Evolutionary conservation across 208 protist species (phyloP).

Genomic region (Trichomonas vaginalis): DNA sequence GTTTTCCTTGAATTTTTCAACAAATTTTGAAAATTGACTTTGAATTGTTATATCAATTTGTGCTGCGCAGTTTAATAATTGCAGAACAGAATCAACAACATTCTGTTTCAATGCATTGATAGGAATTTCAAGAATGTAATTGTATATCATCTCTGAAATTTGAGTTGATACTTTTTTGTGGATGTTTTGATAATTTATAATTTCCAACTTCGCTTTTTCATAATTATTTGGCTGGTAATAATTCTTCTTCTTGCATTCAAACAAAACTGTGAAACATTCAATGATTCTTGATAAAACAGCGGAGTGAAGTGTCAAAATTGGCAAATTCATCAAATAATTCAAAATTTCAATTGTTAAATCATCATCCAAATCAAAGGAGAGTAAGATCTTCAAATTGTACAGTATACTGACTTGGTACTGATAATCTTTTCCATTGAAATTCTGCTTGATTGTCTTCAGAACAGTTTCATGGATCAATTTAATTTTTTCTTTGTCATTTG

Average conservation of each 20-base stretch:
- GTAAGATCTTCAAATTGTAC: not conserved
- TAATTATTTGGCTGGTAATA: not conserved
- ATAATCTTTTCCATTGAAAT: not conserved
- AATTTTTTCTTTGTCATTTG: not conserved
- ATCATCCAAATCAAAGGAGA: not conserved
- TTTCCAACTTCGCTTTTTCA: not conserved
- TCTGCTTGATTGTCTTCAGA: not conserved
- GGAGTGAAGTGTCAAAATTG: not conserved
- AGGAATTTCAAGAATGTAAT: not conserved
- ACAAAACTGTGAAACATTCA: not conserved
- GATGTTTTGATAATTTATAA: not conserved
- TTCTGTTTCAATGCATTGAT: not conserved
- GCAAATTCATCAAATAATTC: not conserved
- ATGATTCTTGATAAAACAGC: not conserved
- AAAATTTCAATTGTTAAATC: not conserved
- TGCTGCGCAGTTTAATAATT: not conserved
- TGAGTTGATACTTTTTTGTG: not conserved
- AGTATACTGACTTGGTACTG: not conserved
- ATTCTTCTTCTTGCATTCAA: not conserved
- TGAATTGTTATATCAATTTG: not conserved
- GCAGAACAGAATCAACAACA: not conserved
- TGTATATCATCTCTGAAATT: not conserved
- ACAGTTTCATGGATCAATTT: not conserved
- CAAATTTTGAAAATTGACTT: not conserved
- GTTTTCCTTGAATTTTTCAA: not conserved